Conservation (phyloP, 495 filamentous ascomycete species). For the Neurospora discreta region DNA sequence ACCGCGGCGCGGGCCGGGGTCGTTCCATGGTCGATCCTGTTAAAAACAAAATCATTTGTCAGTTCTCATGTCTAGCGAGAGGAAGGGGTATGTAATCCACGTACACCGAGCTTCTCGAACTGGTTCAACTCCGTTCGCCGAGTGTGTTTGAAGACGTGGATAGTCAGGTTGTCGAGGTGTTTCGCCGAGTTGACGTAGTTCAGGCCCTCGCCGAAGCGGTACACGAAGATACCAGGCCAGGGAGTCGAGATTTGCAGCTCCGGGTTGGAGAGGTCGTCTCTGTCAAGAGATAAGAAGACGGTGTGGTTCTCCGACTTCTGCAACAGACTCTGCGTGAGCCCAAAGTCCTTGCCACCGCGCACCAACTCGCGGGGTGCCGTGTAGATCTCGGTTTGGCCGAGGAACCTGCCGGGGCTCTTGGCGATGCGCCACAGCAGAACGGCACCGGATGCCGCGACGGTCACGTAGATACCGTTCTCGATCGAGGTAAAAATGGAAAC, state of each 20-base stretch:
- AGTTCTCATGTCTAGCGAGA: not conserved
- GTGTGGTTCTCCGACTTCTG: slow-evolving; percentile 11
- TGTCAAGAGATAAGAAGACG: slow-evolving; percentile 32
- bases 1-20: slow-evolving; percentile 66
- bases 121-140: slow-evolving; percentile 26
- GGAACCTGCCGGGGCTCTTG: slow-evolving; percentile 32
- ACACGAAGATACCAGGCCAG: slow-evolving; percentile 40
- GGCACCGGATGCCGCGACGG: slow-evolving; percentile 29
- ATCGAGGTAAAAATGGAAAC: slow-evolving; percentile 40
- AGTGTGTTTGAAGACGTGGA: slow-evolving; percentile 31
- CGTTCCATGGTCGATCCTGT: slow-evolving; percentile 62
- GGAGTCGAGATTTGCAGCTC: slow-evolving; percentile 26
- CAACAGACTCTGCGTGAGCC: not conserved
- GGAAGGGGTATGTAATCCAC: slow-evolving; percentile 4
- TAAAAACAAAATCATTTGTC: not conserved
- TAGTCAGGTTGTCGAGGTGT: slow-evolving; percentile 35
- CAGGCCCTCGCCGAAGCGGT: slow-evolving; percentile 40
- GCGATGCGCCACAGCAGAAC: slow-evolving; percentile 37
- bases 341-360: slow-evolving; percentile 4
- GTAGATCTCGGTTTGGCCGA: slow-evolving; percentile 21
- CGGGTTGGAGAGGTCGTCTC: slow-evolving; percentile 33
- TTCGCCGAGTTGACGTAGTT: slow-evolving; percentile 42
- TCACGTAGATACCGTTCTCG: slow-evolving; percentile 43
- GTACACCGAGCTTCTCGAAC: slow-evolving; percentile 29
- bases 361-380: slow-evolving; percentile 5